These are phyloP conservation scores for Pestalotiopsis sp. DNA, from an alignment of 2,329 filamentous ascomycete genomes.

Conservation along the genomic window DNA sequence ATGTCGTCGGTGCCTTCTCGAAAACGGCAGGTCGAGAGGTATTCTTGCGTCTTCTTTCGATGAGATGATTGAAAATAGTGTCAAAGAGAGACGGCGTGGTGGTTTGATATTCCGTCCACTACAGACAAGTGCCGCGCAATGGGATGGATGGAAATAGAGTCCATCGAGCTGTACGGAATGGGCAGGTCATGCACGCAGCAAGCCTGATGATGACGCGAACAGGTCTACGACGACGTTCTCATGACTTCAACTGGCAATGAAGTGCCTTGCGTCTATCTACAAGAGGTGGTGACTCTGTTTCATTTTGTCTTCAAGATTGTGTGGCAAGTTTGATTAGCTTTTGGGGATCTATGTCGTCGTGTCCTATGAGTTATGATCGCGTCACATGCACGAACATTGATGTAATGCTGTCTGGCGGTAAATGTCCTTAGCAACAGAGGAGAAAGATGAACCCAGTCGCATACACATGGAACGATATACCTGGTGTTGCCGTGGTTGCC, in stretches of 20 bases:
- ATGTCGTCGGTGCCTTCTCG: constrained; percentile 10
- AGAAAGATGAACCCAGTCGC: too few relatives aligned
- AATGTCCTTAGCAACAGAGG: too few relatives aligned
- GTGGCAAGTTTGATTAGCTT: background rate
- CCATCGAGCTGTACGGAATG: background rate
- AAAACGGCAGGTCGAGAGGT: background rate
- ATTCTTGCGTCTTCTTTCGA: background rate
- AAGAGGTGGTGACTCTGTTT: background rate
- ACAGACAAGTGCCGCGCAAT: background rate
- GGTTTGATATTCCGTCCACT: background rate
- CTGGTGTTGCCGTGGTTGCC: too few relatives aligned
- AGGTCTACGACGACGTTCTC: background rate
- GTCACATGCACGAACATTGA: too few relatives aligned
- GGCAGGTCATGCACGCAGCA: background rate
- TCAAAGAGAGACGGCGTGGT: background rate
- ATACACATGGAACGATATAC: too few relatives aligned
- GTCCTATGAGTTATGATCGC: too few relatives aligned
- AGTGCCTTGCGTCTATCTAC: background rate
- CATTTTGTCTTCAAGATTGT: background rate
- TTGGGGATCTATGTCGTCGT: too few relatives aligned
- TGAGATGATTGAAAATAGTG: background rate
- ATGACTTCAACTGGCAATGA: background rate
- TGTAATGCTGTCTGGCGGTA: too few relatives aligned
- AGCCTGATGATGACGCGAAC: background rate
- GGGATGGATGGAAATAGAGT: background rate